Evolutionary conservation across 1,139 yeast species (phyloP).

Genomic region (Taphrina communis): DNA sequence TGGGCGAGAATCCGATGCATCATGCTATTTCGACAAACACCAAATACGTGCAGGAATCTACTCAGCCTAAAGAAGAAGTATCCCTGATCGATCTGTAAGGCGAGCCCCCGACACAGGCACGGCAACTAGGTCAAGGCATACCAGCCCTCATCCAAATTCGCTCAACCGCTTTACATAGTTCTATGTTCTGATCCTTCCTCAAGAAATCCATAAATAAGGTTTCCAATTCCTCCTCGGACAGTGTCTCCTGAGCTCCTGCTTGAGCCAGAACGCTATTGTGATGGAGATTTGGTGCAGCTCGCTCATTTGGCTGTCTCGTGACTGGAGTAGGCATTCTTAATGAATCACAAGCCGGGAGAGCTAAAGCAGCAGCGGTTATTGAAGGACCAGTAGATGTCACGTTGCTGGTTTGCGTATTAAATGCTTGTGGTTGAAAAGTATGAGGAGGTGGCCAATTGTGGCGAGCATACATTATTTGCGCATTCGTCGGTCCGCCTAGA

Average conservation of each 20-base stretch:
- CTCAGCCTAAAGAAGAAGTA: slow-evolving; percentile 21
- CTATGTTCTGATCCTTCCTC: slow-evolving; percentile 23
- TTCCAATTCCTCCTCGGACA: slow-evolving; percentile 19
- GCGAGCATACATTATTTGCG: neutral
- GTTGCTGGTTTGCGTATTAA: too few relatives aligned
- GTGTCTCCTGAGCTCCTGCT: neutral
- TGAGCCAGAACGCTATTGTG: neutral
- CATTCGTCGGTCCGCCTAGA: neutral
- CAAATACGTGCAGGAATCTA: neutral
- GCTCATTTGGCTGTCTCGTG: neutral
- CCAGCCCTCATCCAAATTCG: slow-evolving; percentile 20
- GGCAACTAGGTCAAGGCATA: neutral
- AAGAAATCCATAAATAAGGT: slow-evolving; percentile 16
- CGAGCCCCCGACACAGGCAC: neutral
- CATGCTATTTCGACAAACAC: neutral
- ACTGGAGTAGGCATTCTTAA: slow-evolving; percentile 20
- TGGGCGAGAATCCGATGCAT: neutral
- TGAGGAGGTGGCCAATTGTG: neutral
- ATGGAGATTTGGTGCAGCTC: neutral
- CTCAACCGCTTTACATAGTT: slow-evolving; percentile 28
- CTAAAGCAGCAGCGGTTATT: neutral
- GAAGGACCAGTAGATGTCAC: neutral
- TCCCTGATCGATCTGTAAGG: slow-evolving; percentile 16
- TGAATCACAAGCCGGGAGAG: neutral
- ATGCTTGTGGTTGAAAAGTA: neutral